Evolutionary conservation across 768 basidiomycete genomes (phyloP), one percentile per base, ranked within the genome.

Genomic region (Mycena filopes): DNA sequence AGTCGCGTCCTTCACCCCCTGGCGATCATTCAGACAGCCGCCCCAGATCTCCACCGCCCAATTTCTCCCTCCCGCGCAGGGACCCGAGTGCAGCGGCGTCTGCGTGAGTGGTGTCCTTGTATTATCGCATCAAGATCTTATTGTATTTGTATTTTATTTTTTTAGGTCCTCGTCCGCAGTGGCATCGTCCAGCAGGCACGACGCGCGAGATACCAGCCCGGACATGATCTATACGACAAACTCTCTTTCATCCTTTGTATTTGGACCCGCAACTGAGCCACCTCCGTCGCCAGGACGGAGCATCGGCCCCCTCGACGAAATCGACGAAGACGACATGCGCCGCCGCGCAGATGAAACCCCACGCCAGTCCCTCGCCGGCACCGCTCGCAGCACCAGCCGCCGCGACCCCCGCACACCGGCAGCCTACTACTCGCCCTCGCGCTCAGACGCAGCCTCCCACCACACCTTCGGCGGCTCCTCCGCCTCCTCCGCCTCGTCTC

Each of bases 391-490:
- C 76, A 7, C 72, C 79, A 77, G 65, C 66, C 68, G 55, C 58
- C 68, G 60, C 47, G 62, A 67, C 26, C 63, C 47, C 45, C 33
- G 66, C 57, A 60, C 65, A n/a, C 53, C 66, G 63, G 16, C 55
- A 70, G 33, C 61, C 18, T 25, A 59, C 61, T 51, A 71, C 61
- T 45, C 54, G 48, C 62, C 70, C 62, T 53, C 71, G 28, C 65
- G 53, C 62, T 64, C 78, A 9, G 85, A 87, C 72, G 77, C 80
- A 10, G 79, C 80, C 29, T 87, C 85, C 16, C 80, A 78, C 61
- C 79, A 84, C 68, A 86, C 85, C 1, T 85, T 85, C 60, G 87
- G 83, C 58, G 77, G 73, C 54, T 82, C 82, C 13, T 81, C 81
- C 46, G 68, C 73, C 18, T 77, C 78, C 20, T 83, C 84, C 8